Percentiles rank a stretch among this genome's conserved stretches.
These are phyloP conservation scores for Deinandra increscens DNA, from an alignment of 129 eudicot genomes.

Conservation along the genomic window DNA sequence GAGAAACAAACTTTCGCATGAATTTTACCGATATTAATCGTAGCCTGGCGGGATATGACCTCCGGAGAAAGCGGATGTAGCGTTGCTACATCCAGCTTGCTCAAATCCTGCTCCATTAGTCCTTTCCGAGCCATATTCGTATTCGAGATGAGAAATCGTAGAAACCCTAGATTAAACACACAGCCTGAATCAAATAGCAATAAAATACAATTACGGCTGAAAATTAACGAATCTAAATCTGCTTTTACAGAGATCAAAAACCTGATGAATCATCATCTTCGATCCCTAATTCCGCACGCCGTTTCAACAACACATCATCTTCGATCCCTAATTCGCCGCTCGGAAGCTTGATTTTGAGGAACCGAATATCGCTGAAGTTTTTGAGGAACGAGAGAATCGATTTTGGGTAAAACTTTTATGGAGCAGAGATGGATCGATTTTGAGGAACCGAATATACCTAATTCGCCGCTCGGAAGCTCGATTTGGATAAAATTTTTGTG, in stretches of 20 bases:
- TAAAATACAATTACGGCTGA: constrained; percentile 2
- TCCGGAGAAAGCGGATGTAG: constrained; percentile 92
- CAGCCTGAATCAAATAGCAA: constrained; percentile 8
- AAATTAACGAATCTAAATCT: constrained; percentile 22
- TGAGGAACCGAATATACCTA: too few relatives aligned
- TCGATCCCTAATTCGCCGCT: too few relatives aligned
- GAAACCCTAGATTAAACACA: constrained; percentile 30
- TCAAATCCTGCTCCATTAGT: constrained; percentile 84
- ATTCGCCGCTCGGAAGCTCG: too few relatives aligned
- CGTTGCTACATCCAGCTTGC: constrained; percentile 76
- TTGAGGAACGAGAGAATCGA: too few relatives aligned
- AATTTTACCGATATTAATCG: constrained; percentile 75
- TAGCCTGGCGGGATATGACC: constrained; percentile 95
- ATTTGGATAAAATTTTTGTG: too few relatives aligned
- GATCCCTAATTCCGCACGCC: too few relatives aligned
- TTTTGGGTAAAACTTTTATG: too few relatives aligned
- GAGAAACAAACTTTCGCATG: constrained; percentile 1
- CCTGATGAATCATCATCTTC: too few relatives aligned
- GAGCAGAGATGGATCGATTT: too few relatives aligned
- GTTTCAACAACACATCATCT: too few relatives aligned
- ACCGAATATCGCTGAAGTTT: too few relatives aligned
- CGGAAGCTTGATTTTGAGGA: too few relatives aligned
- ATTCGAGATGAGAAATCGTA: constrained; percentile 1
- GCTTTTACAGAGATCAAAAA: constrained; percentile 20
- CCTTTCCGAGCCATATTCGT: constrained; percentile 75